phyloP scores from a whole-genome alignment of 148 eudicot genomes.

The Oxyria digyna region DNA sequence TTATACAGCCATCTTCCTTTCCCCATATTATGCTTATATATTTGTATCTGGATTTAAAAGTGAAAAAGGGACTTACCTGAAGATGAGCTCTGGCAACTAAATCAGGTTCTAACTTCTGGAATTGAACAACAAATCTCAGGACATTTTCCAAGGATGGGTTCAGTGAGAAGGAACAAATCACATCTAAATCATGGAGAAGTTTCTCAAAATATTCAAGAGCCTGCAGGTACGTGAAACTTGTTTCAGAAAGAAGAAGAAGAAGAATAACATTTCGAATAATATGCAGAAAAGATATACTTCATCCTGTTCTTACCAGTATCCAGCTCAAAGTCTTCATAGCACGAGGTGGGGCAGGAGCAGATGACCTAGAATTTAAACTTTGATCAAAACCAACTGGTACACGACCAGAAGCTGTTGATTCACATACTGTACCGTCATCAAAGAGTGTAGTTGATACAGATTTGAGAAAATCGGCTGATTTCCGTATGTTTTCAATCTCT shows the following conservation, averaged over 20 bases:
- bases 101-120: constrained; percentile 87
- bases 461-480: constrained; percentile 50
- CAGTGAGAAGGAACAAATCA: constrained; percentile 62
- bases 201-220: constrained; percentile 84
- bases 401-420: constrained; percentile 87
- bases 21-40: background rate
- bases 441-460: constrained; percentile 29
- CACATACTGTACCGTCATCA: constrained; percentile 23
- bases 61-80: constrained; percentile 40
- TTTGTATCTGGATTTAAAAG: background rate
- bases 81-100: constrained; percentile 90
- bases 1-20: background rate
- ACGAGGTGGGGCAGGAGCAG: constrained; percentile 97
- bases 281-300: background rate
- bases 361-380: constrained; percentile 73
- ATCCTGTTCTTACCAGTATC: constrained; percentile 47
- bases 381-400: constrained; percentile 87
- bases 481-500: constrained; percentile 62
- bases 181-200: constrained; percentile 80
- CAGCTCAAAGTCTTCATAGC: constrained; percentile 76
- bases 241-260: background rate
- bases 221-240: constrained; percentile 19
- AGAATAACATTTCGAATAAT: background rate
- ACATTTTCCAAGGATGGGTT: constrained; percentile 57
- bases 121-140: constrained; percentile 60